phyloP scores from a whole-genome alignment of 176 grass and related monocot genomes.

The Musa schizocarpa region DNA sequence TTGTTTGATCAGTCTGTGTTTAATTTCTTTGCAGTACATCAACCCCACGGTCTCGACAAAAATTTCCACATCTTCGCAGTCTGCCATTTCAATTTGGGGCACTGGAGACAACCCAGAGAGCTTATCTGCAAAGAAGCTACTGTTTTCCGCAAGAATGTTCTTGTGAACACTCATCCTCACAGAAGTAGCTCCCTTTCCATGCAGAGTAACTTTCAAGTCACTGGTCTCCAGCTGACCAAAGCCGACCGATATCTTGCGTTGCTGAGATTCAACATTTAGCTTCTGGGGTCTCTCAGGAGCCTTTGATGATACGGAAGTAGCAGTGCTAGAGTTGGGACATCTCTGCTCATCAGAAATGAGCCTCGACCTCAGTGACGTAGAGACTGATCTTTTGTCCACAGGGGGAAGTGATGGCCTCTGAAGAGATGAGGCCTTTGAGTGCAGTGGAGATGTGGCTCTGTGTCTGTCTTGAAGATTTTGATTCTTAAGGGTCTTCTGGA shows the following conservation, averaged over 20 bases:
- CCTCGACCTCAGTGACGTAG: background rate
- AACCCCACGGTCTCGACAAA: conserved; percentile 86
- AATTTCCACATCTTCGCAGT: conserved; percentile 91
- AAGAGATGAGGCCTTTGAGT: background rate
- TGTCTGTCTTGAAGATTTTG: conserved; percentile 31
- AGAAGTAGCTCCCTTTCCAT: conserved; percentile 54
- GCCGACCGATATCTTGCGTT: conserved; percentile 59
- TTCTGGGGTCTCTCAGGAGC: background rate
- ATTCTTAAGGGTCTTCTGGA: conserved; percentile 74
- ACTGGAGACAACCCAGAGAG: conserved; percentile 36
- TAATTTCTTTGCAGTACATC: conserved; percentile 82
- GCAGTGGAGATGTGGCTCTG: background rate
- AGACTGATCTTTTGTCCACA: background rate
- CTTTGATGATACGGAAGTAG: background rate
- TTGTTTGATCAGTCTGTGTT: conserved; percentile 70
- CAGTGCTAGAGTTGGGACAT: background rate
- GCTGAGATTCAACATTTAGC: conserved; percentile 19
- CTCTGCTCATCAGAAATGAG: conserved; percentile 1
- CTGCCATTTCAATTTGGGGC: conserved; percentile 42
- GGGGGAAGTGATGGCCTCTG: conserved; percentile 1
- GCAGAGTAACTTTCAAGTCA: conserved; percentile 61
- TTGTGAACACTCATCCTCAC: conserved; percentile 71
- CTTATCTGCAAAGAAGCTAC: conserved; percentile 59
- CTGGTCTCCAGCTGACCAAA: conserved; percentile 73
- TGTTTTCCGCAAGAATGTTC: conserved; percentile 45